Base-by-base conservation (phyloP, 1,139 yeast species). In the Diutina scorzettiae region DNA sequence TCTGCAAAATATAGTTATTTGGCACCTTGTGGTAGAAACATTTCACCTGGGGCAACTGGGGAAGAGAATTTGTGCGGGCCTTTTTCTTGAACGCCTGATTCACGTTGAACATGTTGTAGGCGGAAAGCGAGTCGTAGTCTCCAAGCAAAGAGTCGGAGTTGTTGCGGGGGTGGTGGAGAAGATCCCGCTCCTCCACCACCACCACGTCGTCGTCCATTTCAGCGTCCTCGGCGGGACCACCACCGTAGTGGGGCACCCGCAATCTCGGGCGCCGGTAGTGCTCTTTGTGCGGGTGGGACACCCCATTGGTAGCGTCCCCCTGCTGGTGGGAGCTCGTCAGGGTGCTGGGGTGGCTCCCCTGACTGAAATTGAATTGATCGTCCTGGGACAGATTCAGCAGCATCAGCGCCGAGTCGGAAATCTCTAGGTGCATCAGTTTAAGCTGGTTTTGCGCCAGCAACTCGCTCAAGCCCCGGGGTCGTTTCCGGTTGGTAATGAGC, bases 1-100 rank as follows among this genome's bases (percentile, higher is more conserved):
- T 62, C 45, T 59, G 65, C 33, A 63, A 52, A 25, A 66, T 60
- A 44, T 66, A 64, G 44, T 63, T 60, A 42, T 56, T 58, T 31
- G 70, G 69, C 7, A 66, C 50, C 44, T 64, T 63, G 44, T 62
- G 63, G 51, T 69, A 69, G 46, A 66, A 62, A 48, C 73, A 69
- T 44, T 58, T 63, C 3, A 60, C 74, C 44, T 64, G 20, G 0
- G 87, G 82, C 39, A 81, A 59, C 54, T 81, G 91, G 0, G 91
- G 89, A 42, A 81, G 59, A 0, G 87, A 79, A 48, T 76, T 76
- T 0, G 86, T 80, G 50, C 87, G 61, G 53, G 76, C 78, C 51
- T 77, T 77, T 53, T 66, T 66, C n/a, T 54, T 46, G 33, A 51
- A 48, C 9, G 20, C 18, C 29, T 48, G 46, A 45, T 56, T 53